Conservation (phyloP, 345 rosid genomes). For the Moringa oleifera region DNA sequence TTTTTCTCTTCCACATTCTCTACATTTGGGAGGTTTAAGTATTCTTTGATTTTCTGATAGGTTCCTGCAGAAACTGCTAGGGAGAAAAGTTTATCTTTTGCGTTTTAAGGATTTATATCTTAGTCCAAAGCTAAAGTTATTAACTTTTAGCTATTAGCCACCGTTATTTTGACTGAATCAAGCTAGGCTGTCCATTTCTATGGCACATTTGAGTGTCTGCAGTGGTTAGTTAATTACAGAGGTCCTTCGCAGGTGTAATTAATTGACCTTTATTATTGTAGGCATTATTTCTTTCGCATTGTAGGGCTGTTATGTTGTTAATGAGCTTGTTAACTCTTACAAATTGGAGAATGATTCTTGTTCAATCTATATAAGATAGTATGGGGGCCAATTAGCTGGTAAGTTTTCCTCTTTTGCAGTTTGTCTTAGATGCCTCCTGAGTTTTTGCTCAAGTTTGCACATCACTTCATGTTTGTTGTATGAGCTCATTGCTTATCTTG, state of each 20-base stretch:
- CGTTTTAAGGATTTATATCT: neutral
- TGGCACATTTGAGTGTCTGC: too few relatives aligned
- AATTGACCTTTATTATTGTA: too few relatives aligned
- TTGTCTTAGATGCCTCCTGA: neutral
- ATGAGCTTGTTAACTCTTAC: neutral
- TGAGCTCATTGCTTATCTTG: neutral
- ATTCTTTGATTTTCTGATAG: too few relatives aligned
- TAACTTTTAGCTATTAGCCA: too few relatives aligned
- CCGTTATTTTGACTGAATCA: too few relatives aligned
- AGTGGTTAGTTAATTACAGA: too few relatives aligned
- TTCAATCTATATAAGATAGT: constrained; percentile 3
- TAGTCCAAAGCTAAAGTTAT: too few relatives aligned
- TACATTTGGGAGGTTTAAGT: neutral
- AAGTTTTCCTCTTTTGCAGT: neutral
- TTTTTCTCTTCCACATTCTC: neutral
- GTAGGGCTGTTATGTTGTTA: neutral
- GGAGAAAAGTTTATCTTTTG: too few relatives aligned
- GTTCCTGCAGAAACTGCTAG: neutral
- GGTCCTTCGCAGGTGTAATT: neutral
- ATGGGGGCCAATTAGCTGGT: constrained; percentile 12
- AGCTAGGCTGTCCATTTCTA: neutral
- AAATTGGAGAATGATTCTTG: neutral
- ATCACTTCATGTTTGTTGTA: neutral
- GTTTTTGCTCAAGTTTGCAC: neutral
- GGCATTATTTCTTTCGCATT: neutral